A percentile compares a stretch with the other conserved stretches of the same genome.
These are phyloP conservation scores for Pholiota microspora DNA, from an alignment of 768 basidiomycete genomes.

Conservation along the genomic window DNA sequence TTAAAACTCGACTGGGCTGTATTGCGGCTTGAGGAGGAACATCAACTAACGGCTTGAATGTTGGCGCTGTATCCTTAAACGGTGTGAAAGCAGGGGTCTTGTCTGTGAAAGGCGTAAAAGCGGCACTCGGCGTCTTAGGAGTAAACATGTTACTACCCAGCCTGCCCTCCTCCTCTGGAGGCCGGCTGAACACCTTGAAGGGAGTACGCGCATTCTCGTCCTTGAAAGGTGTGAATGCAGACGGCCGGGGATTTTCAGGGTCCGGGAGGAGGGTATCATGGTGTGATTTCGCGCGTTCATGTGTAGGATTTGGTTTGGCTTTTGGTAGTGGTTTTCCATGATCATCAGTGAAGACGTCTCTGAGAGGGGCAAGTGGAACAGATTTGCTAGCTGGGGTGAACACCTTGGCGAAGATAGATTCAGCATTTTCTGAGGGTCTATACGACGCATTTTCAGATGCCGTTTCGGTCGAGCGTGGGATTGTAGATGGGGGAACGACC, in stretches of 20 bases:
- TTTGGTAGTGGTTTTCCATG: constrained; percentile 40
- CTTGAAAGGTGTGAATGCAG: constrained; percentile 38
- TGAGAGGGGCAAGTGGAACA: constrained; percentile 36
- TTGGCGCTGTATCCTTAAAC: constrained; percentile 27
- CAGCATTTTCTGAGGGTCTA: constrained; percentile 35
- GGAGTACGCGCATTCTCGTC: constrained; percentile 47
- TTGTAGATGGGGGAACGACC: constrained; percentile 28
- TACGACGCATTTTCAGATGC: constrained; percentile 19
- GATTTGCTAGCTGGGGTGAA: constrained; percentile 57
- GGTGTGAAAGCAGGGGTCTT: constrained; percentile 37
- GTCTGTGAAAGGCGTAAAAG: constrained; percentile 44
- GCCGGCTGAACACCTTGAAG: constrained; percentile 73
- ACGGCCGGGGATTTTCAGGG: constrained; percentile 19
- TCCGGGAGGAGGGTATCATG: constrained; percentile 27
- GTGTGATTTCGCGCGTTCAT: constrained; percentile 44
- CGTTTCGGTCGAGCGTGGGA: constrained; percentile 28
- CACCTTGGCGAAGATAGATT: constrained; percentile 57
- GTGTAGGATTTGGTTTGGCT: constrained; percentile 27
- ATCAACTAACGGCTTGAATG: constrained; percentile 31
- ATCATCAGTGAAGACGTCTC: constrained; percentile 44
- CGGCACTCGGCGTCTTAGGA: constrained; percentile 39
- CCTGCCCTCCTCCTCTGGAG: constrained; percentile 47
- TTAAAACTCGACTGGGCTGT: constrained; percentile 17
- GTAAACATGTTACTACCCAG: constrained; percentile 33
- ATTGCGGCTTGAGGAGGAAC: constrained; percentile 12